phyloP scores from a whole-genome alignment of 2,329 filamentous ascomycete genomes.

The Monosporascus sp. region DNA sequence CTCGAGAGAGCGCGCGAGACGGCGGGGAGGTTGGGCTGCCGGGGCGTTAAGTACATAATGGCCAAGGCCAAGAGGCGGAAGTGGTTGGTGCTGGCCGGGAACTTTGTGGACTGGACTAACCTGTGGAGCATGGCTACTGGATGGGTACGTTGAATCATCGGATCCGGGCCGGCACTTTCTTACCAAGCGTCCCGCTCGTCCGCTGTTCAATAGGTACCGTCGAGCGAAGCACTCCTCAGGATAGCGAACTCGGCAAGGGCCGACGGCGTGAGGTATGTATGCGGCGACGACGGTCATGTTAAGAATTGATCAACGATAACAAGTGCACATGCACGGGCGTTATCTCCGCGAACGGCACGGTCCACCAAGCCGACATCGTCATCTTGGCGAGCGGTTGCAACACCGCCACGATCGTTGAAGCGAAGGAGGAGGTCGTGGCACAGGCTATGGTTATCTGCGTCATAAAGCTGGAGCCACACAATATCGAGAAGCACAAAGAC shows the following conservation, averaged over 20 bases:
- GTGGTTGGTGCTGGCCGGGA: conserved; percentile 23
- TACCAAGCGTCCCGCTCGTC: too few species aligned
- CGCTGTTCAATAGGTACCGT: conserved; percentile 9
- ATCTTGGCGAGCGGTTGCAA: conserved; percentile 64
- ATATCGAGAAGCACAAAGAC: conserved; percentile 47
- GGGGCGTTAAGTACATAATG: conserved; percentile 22
- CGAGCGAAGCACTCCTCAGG: conserved; percentile 22
- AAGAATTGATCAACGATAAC: conserved; percentile 20
- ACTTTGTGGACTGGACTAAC: conserved; percentile 24
- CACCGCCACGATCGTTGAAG: conserved; percentile 57
- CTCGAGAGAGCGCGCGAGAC: conserved; percentile 19
- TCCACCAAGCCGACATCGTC: conserved; percentile 51
- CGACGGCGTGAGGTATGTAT: conserved; percentile 24
- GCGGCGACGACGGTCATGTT: conserved; percentile 15
- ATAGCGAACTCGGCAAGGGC: conserved; percentile 25
- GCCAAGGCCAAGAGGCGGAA: conserved; percentile 18
- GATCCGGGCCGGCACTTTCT: too few species aligned
- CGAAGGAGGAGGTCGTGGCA: conserved; percentile 56
- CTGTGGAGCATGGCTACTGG: conserved; percentile 21
- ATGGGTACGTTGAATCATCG: conserved; percentile 18
- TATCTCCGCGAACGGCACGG: conserved; percentile 38
- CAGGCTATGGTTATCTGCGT: conserved; percentile 62
- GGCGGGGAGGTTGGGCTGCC: conserved; percentile 16
- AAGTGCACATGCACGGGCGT: conserved; percentile 37
- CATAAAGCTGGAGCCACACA: conserved; percentile 52